Base-by-base conservation (phyloP, 768 basidiomycete species). In the Asterophora lycoperdoides region DNA sequence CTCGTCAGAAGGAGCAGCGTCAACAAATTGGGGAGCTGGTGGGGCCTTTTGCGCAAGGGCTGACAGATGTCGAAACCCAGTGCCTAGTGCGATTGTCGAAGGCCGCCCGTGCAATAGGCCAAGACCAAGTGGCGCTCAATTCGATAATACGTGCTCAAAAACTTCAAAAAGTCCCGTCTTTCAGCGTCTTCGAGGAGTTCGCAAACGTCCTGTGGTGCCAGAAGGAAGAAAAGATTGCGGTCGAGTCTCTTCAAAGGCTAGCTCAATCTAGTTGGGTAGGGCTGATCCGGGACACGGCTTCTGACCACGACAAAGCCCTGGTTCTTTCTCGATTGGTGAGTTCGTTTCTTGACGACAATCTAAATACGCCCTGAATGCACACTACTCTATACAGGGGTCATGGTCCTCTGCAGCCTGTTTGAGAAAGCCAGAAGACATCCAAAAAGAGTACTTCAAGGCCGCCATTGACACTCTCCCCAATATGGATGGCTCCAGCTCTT, bases 341-440 rank as follows among this genome's bases (percentile, higher is more conserved):
- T 63, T 37, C n/a, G n/a, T 26, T 38, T 10, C 4, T n/a, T n/a
- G n/a, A 14, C 45, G 32, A 42, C 41, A 17, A 41, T 20, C 46
- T 20, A 5, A 23, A 23, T 23, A 23, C 23, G 3, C 3, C 18
- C 26, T 19, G 37, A 35, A 8, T 51, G 32, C 41, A 41, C 8
- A 38, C 50, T 2, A 20, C 33, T 34, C 15, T 39, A 29, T 40
- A 46, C 54, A 97, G 93, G 96, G 95, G 8, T 76, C 85, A 9
- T 99, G 96, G 96, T 85, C 81, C 18, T 79, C 90, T 6, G 83
- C 89, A 58, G 93, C 96, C 1, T 88, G 87, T 49, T 64, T 95
- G 20, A 84, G 87, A 57, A 87, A 86, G 40, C 83, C 93, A 0
- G 71, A 76, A 13, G 78, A 83, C 23, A 92, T 96, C 44, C 77